phyloP scores from a whole-genome alignment of 2,329 filamentous ascomycete species.

The Penicillium vulpinum region DNA sequence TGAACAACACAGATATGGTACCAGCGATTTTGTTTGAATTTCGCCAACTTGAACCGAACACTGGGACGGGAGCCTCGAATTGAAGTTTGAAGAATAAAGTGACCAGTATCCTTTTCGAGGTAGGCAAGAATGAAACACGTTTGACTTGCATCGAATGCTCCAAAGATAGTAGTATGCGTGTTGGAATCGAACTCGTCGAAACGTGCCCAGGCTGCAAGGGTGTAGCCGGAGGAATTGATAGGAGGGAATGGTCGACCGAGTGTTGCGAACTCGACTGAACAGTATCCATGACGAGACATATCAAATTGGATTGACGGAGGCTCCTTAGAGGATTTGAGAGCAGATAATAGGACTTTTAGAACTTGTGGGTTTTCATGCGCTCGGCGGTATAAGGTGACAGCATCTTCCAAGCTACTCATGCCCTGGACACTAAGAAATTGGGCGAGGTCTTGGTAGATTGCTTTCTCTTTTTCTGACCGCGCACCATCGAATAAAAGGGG shows the following conservation, averaged over 20 bases:
- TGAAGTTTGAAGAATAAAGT: constrained; percentile 95
- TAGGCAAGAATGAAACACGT: constrained; percentile 94
- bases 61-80: constrained; percentile 83
- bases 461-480: constrained; percentile 57
- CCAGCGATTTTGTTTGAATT: constrained; percentile 76
- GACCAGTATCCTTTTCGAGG: constrained; percentile 86
- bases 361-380: constrained; percentile 54
- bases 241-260: constrained; percentile 84
- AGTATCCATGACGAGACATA: constrained; percentile 80
- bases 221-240: constrained; percentile 75
- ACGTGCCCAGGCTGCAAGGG: constrained; percentile 83
- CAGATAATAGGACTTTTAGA: constrained; percentile 70
- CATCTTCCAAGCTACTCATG: constrained; percentile 77
- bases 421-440: constrained; percentile 70
- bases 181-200: constrained; percentile 82
- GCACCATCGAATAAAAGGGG: constrained; percentile 60
- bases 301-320: constrained; percentile 94
- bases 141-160: constrained; percentile 87
- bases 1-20: constrained; percentile 93
- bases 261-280: constrained; percentile 85
- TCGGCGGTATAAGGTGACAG: constrained; percentile 69
- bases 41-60: constrained; percentile 83
- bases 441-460: constrained; percentile 66
- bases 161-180: constrained; percentile 92
- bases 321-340: constrained; percentile 71